These are phyloP conservation scores for Termitomyces sp. DNA, from an alignment of 768 basidiomycete genomes.

Conservation along the genomic window DNA sequence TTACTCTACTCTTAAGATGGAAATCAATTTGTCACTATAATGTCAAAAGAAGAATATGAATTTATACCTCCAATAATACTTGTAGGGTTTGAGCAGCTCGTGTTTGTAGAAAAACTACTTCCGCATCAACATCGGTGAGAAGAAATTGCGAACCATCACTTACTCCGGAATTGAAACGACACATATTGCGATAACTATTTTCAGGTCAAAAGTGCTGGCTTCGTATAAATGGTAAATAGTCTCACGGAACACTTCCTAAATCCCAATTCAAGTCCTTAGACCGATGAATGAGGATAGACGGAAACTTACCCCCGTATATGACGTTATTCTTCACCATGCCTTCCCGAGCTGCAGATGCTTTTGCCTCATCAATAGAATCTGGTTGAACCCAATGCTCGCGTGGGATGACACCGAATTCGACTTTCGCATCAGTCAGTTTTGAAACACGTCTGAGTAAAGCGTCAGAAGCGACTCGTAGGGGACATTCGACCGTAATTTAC, in stretches of 20 bases:
- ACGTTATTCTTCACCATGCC: constrained; percentile 66
- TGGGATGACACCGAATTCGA: constrained; percentile 78
- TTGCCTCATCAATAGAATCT: constrained; percentile 70
- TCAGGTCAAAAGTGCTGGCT: not conserved
- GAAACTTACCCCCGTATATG: constrained; percentile 56
- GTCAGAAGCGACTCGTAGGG: constrained; percentile 4
- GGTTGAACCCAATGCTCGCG: constrained; percentile 80
- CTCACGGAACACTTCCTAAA: constrained; percentile 73
- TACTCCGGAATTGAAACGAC: constrained; percentile 92
- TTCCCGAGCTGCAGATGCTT: constrained; percentile 56
- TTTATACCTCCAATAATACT: constrained; percentile 78
- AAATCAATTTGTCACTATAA: not conserved
- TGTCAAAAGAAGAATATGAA: not conserved
- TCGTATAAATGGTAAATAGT: constrained; percentile 11
- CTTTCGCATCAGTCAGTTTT: constrained; percentile 54
- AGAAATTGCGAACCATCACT: constrained; percentile 19
- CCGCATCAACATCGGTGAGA: not conserved
- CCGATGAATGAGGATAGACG: not conserved
- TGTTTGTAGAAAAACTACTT: constrained; percentile 82
- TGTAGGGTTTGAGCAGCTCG: constrained; percentile 71
- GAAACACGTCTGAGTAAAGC: constrained; percentile 39
- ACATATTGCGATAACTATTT: constrained; percentile 87
- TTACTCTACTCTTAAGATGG: constrained; percentile 39
- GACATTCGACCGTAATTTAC: constrained; percentile 21
- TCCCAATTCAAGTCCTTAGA: constrained; percentile 1